Evolutionary conservation across 768 basidiomycete species (phyloP), one percentile per base, ranked within the genome.

Genomic region (Pleurotus citrinopileatus): DNA sequence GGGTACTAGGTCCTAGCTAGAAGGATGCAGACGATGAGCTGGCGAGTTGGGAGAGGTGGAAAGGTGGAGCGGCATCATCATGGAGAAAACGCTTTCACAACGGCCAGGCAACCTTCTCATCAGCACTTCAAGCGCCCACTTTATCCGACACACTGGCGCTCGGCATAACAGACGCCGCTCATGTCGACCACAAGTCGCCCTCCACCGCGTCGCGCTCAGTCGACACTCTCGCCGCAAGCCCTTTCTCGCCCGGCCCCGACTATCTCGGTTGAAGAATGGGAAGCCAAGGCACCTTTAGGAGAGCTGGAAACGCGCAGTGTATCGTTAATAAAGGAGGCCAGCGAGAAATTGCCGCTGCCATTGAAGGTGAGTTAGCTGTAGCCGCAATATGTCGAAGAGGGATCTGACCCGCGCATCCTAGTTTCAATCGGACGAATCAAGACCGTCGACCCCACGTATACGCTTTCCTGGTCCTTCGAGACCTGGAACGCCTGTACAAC

Each of bases 221-320:
- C 52, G 17, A 26, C 55, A 45, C 20, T 55, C 29, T 45, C 62
- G 26, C 61, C 62, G 4, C 67, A 62, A 42, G 42, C 65, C 17
- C 83, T 76, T 61, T 60, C 61, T 13, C 67, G 62, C 38, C 50
- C 65, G 17, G 83, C 76, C 61, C 64, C 72, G 1, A 71, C 72
- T 1, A 73, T 91, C 29, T 86, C 75, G 37, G 74, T 96, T 3
- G 94, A 97, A 65, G 92, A 96, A 71, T 98, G 95, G 95, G 94
- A 97, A 61, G 68, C 82, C 0, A 87, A 82, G 59, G 83, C 93
- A 0, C 91, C 91, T 2, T 68, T 98, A 26, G 77, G 74, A 26
- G 88, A 95, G 42, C 63, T 78, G 9, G 86, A 91, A 62, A 71
- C 78, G 15, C 78, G 77, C 52, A 93, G 88, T 58, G 77, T 96